phyloP scores from a whole-genome alignment of 257 asterid species.

The Salvia rosmarinus region DNA sequence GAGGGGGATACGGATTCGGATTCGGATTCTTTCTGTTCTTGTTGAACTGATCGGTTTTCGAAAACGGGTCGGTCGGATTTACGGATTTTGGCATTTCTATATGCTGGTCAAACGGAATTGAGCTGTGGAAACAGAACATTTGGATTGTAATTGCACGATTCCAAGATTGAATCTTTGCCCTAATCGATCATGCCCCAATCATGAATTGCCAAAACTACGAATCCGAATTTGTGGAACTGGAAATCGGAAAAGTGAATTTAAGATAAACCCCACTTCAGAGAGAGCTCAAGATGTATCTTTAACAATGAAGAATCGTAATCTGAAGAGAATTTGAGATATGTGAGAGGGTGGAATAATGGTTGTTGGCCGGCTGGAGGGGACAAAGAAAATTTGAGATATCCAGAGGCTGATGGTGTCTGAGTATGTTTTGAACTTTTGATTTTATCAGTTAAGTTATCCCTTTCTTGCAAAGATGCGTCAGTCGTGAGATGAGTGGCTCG shows the following conservation, averaged over 20 bases:
- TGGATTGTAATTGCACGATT: conserved; percentile 51
- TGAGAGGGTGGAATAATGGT: conserved; percentile 1
- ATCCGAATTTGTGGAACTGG: conserved; percentile 36
- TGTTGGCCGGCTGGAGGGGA: conserved; percentile 41
- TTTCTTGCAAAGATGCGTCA: conserved; percentile 22
- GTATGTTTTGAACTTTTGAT: conserved; percentile 11
- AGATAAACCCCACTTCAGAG: neutral
- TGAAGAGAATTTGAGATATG: neutral
- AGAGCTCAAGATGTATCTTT: neutral
- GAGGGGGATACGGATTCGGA: conserved; percentile 30
- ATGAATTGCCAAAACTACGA: conserved; percentile 1
- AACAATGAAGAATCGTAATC: conserved; percentile 24
- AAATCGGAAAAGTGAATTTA: conserved; percentile 28
- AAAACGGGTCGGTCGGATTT: conserved; percentile 51
- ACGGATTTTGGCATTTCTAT: conserved; percentile 68
- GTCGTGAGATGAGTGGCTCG: conserved; percentile 35
- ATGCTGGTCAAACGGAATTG: conserved; percentile 65
- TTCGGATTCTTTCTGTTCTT: conserved; percentile 42
- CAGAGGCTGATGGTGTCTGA: neutral
- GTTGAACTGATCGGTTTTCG: conserved; percentile 56
- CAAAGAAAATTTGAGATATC: conserved; percentile 15
- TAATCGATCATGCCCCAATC: conserved; percentile 40
- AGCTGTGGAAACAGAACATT: conserved; percentile 76
- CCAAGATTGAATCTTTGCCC: conserved; percentile 43
- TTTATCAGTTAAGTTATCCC: conserved; percentile 35